Conservation (phyloP, 1,139 yeast species). For the Suhomyces choctaworum region DNA sequence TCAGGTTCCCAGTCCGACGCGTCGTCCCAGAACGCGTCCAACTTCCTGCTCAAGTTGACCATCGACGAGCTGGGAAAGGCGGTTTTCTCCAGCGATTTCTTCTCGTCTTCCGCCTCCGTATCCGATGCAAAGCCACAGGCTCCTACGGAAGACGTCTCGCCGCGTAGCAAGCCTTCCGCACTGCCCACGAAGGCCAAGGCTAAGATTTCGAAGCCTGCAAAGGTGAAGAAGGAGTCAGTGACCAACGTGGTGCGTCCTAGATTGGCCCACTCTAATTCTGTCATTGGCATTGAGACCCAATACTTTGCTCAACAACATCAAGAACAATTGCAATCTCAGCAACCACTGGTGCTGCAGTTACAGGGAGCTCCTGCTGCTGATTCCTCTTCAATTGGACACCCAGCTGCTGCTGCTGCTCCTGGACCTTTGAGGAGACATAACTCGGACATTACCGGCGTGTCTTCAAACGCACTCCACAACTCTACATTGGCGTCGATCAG, state of each 20-base stretch:
- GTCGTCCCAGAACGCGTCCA: neutral
- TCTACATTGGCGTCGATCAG: constrained; percentile 17
- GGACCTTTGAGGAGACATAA: constrained; percentile 30
- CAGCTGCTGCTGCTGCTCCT: constrained; percentile 9
- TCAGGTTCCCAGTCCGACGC: neutral
- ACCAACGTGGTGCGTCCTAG: constrained; percentile 18
- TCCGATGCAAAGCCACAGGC: neutral
- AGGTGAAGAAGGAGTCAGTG: neutral
- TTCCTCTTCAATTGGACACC: neutral
- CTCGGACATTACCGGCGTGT: constrained; percentile 30
- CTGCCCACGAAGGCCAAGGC: neutral
- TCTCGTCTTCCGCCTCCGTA: constrained; percentile 6
- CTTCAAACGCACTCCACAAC: constrained; percentile 15
- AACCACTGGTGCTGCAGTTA: neutral
- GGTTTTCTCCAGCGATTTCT: constrained; percentile 33
- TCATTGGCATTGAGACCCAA: constrained; percentile 32
- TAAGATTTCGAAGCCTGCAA: neutral
- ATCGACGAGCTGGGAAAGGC: constrained; percentile 52
- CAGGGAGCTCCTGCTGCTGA: neutral
- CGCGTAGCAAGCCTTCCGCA: constrained; percentile 2
- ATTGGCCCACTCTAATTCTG: constrained; percentile 31
- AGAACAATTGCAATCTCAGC: neutral
- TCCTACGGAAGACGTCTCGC: constrained; percentile 1
- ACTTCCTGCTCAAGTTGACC: constrained; percentile 36
- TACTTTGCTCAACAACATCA: constrained; percentile 8